These are phyloP conservation scores for Heterobasidion parviporum DNA, from an alignment of 1,284 basidiomycete species.

Conservation along the genomic window DNA sequence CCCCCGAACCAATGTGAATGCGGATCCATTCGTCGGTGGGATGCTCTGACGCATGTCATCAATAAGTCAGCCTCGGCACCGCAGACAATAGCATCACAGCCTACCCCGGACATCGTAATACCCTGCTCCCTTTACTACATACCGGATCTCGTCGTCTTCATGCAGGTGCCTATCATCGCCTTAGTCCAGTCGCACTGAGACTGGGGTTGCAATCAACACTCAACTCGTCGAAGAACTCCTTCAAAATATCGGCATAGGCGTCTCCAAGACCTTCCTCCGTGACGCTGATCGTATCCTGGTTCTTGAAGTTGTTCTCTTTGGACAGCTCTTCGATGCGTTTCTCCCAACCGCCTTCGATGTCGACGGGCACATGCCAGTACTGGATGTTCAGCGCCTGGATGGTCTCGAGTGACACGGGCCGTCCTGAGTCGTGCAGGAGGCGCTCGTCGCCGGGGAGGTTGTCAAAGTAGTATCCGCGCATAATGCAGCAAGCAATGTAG, in stretches of 20 bases:
- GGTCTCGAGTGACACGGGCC: conserved; percentile 35
- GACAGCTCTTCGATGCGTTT: conserved; percentile 50
- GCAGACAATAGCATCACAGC: neutral
- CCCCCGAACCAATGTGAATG: conserved; percentile 6
- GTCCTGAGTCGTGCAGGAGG: conserved; percentile 39
- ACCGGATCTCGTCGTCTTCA: conserved; percentile 12
- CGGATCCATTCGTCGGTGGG: conserved; percentile 12
- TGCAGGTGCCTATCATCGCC: conserved; percentile 8
- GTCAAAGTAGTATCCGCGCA: conserved; percentile 81
- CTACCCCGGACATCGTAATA: conserved; percentile 11
- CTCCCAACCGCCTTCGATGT: conserved; percentile 37
- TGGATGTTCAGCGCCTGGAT: conserved; percentile 55
- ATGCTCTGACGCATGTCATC: conserved; percentile 5
- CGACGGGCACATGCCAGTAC: conserved; percentile 55
- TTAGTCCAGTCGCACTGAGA: neutral
- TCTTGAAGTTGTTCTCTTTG: conserved; percentile 64
- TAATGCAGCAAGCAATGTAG: conserved; percentile 17
- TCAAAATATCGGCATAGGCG: conserved; percentile 71
- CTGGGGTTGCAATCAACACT: conserved; percentile 13
- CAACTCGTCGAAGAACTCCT: conserved; percentile 76
- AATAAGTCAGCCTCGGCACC: neutral
- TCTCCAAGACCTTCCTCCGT: conserved; percentile 72
- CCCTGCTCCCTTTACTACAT: conserved; percentile 8
- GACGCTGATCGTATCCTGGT: conserved; percentile 68
- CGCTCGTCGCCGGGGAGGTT: conserved; percentile 59